Base-by-base conservation (phyloP, 257 asterid species). In the Eustoma russellianum region DNA sequence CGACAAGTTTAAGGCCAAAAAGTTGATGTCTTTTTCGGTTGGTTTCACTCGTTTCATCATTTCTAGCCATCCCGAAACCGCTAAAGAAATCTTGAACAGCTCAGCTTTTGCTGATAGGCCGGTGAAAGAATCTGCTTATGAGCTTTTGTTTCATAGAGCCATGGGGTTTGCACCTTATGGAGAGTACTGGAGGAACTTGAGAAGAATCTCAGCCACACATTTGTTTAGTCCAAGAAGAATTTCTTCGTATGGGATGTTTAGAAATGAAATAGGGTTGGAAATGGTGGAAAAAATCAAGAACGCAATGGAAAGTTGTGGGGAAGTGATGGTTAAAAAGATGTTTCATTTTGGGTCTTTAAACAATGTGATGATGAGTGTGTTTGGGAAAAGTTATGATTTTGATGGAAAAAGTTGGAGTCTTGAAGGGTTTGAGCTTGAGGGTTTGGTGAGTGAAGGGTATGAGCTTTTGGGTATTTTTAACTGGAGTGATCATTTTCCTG, bases 401-500 rank as follows among this genome's bases (percentile, higher is more conserved):
- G 30, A 24, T 71, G 93, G 93, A 56, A 55, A 64, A 38, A 45
- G 61, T 44, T 51, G 71, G 40, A 65, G 74, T 15, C 34, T 38
- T 18, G 48, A 65, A 17, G 68, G 65, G 30, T 72, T 60, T 33
- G 76, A 62, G 28, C 18, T 85, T 63, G 82, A 85, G 14, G 51
- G 45, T 52, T 79, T 81, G 91, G 86, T 85, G 13, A 74, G 72
- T 41, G 83, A 81, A 73, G 91, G 94, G 40, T 85, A 85, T 79
- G 83, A 71, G 50, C 8, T 81, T 11, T 56, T 85, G 33, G 72
- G 76, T 5, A 85, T 77, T 54, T 81, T 85, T 64, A 85, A 79
- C 30, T 85, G 91, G 94, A 69, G 66, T 41, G 94, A 85, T 69
- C 72, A 85, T 63, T 57, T 77, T 50, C 66, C 80, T 40, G 2